Evolutionary conservation across 169 alveolate genomes (phyloP).

Genomic region (Plasmodium billcollinsi): DNA sequence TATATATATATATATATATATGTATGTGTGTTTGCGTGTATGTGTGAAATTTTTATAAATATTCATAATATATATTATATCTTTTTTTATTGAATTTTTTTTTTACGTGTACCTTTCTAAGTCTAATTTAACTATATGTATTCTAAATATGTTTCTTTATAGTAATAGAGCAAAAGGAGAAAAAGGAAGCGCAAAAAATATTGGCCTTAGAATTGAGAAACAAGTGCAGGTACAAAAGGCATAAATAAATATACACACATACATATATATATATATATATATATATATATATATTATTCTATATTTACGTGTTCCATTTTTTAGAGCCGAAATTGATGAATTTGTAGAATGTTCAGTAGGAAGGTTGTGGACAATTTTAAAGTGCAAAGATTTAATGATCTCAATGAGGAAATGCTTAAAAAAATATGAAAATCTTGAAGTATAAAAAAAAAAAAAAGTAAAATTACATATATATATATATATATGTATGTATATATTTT

Average conservation of each 20-base stretch:
- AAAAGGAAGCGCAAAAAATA: conserved; percentile 72
- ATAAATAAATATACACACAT: background rate
- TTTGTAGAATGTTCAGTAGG: conserved; percentile 75
- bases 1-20: background rate
- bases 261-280: background rate
- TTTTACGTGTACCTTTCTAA: too few relatives aligned
- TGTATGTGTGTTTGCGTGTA: background rate
- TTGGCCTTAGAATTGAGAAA: conserved; percentile 68
- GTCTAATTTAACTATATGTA: background rate
- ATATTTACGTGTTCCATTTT: background rate
- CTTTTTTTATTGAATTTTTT: background rate
- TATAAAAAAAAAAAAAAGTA: conserved; percentile 15
- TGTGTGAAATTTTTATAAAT: background rate
- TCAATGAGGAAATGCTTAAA: conserved; percentile 63
- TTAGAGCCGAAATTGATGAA: conserved; percentile 74
- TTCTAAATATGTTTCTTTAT: background rate
- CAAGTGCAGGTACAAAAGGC: conserved; percentile 63
- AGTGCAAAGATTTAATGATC: conserved; percentile 72
- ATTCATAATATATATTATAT: background rate
- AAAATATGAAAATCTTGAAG: conserved; percentile 73
- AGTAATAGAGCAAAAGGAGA: conserved; percentile 76
- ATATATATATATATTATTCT: background rate
- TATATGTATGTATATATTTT: background rate
- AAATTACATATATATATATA: background rate
- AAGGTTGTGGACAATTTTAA: conserved; percentile 68